Conservation (phyloP, 2,329 filamentous ascomycete species). For the Scedosporium minutisporum region DNA sequence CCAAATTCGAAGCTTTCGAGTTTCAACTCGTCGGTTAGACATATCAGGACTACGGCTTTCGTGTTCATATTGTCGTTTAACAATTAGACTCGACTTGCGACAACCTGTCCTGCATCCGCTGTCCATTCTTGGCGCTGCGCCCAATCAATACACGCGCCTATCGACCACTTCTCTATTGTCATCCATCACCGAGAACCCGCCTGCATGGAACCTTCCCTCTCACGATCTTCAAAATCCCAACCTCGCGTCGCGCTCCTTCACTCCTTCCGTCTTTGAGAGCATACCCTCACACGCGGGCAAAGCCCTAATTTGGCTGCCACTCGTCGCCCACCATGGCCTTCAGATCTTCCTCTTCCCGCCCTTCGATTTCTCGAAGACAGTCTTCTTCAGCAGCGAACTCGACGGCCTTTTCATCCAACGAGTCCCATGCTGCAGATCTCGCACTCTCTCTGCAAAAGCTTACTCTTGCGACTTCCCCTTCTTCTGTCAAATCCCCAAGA, state of each 20-base stretch:
- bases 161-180: not conserved
- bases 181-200: not conserved
- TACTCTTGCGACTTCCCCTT: conserved; percentile 1
- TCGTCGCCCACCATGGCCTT: not conserved
- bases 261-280: not conserved
- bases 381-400: not conserved
- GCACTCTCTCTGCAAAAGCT: conserved; percentile 5
- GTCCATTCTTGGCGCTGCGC: too few species aligned
- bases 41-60: too few species aligned
- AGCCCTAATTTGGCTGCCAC: not conserved
- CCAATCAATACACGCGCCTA: too few species aligned
- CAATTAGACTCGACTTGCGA: too few species aligned
- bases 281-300: not conserved
- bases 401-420: not conserved
- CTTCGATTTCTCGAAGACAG: conserved; percentile 9
- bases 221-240: not conserved
- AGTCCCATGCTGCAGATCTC: not conserved
- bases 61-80: too few species aligned
- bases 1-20: too few species aligned
- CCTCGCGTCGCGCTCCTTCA: not conserved
- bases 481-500: not conserved
- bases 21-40: too few species aligned
- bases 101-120: too few species aligned
- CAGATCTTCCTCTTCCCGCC: conserved; percentile 8
- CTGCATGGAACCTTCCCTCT: not conserved